phyloP scores from a whole-genome alignment of 257 asterid genomes.

The Apocynum venetum region DNA sequence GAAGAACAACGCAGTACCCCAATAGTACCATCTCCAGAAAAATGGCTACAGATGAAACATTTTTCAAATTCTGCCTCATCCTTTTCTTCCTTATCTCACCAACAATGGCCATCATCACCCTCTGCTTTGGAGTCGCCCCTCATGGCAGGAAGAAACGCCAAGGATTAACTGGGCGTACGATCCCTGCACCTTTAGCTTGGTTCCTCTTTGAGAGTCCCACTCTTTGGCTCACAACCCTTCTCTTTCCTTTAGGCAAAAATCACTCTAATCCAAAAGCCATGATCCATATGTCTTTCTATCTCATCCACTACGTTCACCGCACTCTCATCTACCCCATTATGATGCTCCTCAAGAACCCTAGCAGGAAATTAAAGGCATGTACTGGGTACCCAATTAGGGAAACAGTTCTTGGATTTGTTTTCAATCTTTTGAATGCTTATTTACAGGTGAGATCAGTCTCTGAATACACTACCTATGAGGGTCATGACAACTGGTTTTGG shows the following conservation, averaged over 20 bases:
- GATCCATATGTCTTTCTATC: slow-evolving; percentile 45
- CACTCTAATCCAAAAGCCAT: slow-evolving; percentile 30
- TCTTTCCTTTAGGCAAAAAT: slow-evolving; percentile 56
- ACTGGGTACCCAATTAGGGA: slow-evolving; percentile 35
- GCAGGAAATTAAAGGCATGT: background rate
- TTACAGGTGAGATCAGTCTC: slow-evolving; percentile 58
- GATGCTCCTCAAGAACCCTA: slow-evolving; percentile 23
- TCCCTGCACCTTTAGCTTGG: slow-evolving; percentile 66
- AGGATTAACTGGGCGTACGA: slow-evolving; percentile 63
- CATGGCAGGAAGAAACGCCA: slow-evolving; percentile 62
- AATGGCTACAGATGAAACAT: slow-evolving; percentile 22
- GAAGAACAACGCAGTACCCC: too few species aligned
- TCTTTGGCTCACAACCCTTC: slow-evolving; percentile 54
- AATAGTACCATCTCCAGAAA: background rate
- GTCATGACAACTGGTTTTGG: slow-evolving; percentile 42
- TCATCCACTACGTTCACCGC: slow-evolving; percentile 68
- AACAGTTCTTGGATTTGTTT: slow-evolving; percentile 41
- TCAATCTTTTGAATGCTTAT: slow-evolving; percentile 49
- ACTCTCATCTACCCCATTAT: slow-evolving; percentile 50
- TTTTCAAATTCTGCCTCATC: slow-evolving; percentile 33
- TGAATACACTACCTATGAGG: slow-evolving; percentile 40
- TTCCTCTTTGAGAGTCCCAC: slow-evolving; percentile 70
- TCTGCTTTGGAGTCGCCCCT: slow-evolving; percentile 31
- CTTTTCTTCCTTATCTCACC: slow-evolving; percentile 38
- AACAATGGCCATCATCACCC: too few species aligned